phyloP scores from a whole-genome alignment of 1,139 yeast genomes.

The Yarrowia galli region DNA sequence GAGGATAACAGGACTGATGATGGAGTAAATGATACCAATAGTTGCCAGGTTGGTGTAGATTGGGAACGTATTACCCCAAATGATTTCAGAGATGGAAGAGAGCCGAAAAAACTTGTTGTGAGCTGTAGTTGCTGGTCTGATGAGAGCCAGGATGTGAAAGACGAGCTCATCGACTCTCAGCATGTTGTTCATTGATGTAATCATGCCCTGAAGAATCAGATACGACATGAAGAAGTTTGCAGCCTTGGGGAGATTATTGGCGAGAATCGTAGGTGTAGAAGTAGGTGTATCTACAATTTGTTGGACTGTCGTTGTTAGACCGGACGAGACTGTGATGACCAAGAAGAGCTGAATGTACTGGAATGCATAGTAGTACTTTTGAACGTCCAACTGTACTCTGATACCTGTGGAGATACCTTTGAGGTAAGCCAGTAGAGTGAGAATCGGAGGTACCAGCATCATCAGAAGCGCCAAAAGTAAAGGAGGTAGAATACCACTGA shows the following conservation, averaged over 20 bases:
- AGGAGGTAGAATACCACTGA: conserved; percentile 88
- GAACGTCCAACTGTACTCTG: conserved; percentile 79
- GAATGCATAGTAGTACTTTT: conserved; percentile 86
- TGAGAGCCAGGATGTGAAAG: conserved; percentile 72
- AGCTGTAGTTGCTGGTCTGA: conserved; percentile 76
- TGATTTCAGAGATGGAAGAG: conserved; percentile 63
- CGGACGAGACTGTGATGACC: conserved; percentile 79
- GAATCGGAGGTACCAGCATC: conserved; percentile 82
- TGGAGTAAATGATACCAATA: conserved; percentile 76
- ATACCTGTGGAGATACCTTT: conserved; percentile 76
- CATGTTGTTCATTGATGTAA: conserved; percentile 78
- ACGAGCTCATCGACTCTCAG: conserved; percentile 78
- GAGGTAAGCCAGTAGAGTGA: conserved; percentile 72
- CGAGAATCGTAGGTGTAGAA: conserved; percentile 69
- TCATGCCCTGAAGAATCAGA: conserved; percentile 78
- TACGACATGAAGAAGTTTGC: conserved; percentile 74
- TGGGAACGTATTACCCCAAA: conserved; percentile 93
- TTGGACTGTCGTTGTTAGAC: conserved; percentile 79
- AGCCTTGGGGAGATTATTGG: conserved; percentile 82
- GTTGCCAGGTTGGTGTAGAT: conserved; percentile 82
- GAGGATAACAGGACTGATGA: conserved; percentile 80
- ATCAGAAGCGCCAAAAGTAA: conserved; percentile 80
- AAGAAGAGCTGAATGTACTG: conserved; percentile 86
- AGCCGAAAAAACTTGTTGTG: conserved; percentile 84
- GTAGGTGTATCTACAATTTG: conserved; percentile 69